Evolutionary conservation across 345 rosid genomes (phyloP).

Genomic region (Salix exigua): DNA sequence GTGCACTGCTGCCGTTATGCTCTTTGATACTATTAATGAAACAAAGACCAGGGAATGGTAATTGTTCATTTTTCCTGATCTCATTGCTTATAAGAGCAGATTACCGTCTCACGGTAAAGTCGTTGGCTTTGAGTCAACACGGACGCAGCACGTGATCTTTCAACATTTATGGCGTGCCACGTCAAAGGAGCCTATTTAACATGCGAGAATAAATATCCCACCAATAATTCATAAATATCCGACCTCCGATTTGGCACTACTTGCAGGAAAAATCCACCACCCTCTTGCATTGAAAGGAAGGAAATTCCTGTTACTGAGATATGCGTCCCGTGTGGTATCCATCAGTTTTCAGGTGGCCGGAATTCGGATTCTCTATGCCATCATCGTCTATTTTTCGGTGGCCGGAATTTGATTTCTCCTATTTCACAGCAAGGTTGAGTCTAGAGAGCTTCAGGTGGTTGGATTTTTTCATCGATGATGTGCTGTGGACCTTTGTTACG

Average conservation of each 20-base stretch:
- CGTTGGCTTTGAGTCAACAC: neutral
- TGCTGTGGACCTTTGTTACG: slow-evolving; percentile 58
- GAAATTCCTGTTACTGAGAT: neutral
- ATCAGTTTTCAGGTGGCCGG: slow-evolving; percentile 49
- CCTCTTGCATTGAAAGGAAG: no score
- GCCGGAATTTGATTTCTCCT: slow-evolving; percentile 58
- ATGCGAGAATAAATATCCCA: neutral
- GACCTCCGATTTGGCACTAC: neutral
- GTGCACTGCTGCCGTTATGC: neutral
- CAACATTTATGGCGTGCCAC: neutral
- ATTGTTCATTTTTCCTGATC: neutral
- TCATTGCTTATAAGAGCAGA: neutral
- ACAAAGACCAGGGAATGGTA: neutral
- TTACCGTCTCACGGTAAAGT: neutral
- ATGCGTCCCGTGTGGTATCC: slow-evolving; percentile 12
- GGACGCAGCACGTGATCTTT: neutral
- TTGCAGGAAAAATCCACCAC: neutral
- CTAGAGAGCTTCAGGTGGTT: slow-evolving; percentile 22
- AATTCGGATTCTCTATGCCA: slow-evolving; percentile 25
- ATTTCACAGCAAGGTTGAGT: slow-evolving; percentile 28
- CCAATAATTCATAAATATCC: neutral
- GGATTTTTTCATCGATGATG: slow-evolving; percentile 59
- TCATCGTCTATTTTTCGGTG: slow-evolving; percentile 42
- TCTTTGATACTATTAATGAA: neutral
- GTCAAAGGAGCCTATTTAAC: neutral